Percentiles rank a stretch among this genome's conserved stretches.
Evolutionary conservation across 257 asterid species (phyloP).

Genomic region (Solanum pimpinellifolium): DNA sequence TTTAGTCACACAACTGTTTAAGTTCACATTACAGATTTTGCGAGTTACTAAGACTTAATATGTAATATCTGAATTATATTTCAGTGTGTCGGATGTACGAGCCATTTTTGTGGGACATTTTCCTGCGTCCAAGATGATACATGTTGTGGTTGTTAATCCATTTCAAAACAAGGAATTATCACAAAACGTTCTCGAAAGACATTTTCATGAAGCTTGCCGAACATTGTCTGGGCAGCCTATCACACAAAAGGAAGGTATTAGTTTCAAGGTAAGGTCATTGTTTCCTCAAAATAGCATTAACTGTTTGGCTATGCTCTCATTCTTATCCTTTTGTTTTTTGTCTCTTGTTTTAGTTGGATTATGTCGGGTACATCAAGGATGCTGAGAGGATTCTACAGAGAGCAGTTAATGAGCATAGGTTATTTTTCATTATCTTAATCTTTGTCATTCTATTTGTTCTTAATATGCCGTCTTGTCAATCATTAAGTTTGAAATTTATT

Average conservation of each 20-base stretch:
- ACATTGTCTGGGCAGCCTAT: slow-evolving; percentile 40
- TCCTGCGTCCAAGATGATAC: slow-evolving; percentile 62
- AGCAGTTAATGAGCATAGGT: slow-evolving; percentile 71
- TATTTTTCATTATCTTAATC: slow-evolving; percentile 4
- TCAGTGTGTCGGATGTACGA: slow-evolving; percentile 80
- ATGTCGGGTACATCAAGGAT: slow-evolving; percentile 67
- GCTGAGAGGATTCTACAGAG: slow-evolving; percentile 72
- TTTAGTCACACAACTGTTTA: neutral
- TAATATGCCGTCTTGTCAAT: neutral
- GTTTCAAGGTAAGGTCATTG: slow-evolving; percentile 50
- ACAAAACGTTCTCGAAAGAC: slow-evolving; percentile 77
- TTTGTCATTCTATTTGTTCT: neutral
- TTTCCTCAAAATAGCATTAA: neutral
- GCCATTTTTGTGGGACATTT: slow-evolving; percentile 79
- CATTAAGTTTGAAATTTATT: neutral
- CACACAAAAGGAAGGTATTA: slow-evolving; percentile 34
- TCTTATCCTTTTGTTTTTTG: neutral
- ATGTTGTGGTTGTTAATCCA: slow-evolving; percentile 81
- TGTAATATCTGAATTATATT: slow-evolving; percentile 10
- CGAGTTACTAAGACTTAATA: neutral
- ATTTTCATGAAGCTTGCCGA: slow-evolving; percentile 77
- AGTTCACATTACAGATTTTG: neutral
- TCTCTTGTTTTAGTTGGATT: slow-evolving; percentile 46
- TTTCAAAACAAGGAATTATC: slow-evolving; percentile 85
- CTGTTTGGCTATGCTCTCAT: slow-evolving; percentile 2